Percentiles rank a stretch among this genome's conserved stretches.
Evolutionary conservation across 495 filamentous ascomycete genomes (phyloP).

Genomic region (Aspergillus nidulans): DNA sequence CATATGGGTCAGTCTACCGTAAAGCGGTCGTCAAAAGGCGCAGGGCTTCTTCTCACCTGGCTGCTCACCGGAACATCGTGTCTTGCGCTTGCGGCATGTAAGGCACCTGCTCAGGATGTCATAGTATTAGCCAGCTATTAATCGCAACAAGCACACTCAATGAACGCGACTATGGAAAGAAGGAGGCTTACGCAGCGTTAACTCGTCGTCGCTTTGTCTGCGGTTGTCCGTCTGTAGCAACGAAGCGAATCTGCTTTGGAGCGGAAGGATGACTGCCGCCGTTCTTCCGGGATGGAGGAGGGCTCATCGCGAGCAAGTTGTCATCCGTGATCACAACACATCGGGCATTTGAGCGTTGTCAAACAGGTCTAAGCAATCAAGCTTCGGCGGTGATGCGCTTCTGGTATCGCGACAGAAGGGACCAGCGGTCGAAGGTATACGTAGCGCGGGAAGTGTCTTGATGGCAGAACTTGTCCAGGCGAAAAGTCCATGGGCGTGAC

Average conservation of each 20-base stretch:
- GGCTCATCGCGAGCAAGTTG: constrained; percentile 44
- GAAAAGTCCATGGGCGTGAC: constrained; percentile 22
- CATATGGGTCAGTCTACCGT: background rate
- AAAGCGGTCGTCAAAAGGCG: background rate
- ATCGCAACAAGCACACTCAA: constrained; percentile 3
- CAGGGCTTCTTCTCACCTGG: constrained; percentile 37
- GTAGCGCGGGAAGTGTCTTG: constrained; percentile 13
- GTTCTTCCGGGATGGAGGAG: constrained; percentile 42
- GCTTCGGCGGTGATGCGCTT: constrained; percentile 6
- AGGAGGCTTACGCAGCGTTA: constrained; percentile 64
- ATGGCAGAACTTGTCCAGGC: constrained; percentile 13
- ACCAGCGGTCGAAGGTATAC: constrained; percentile 8
- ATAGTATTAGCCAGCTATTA: constrained; percentile 1
- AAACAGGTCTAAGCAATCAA: constrained; percentile 5
- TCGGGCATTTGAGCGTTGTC: constrained; percentile 25
- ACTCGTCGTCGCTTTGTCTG: constrained; percentile 77
- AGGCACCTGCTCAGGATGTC: constrained; percentile 51
- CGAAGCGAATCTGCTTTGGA: constrained; percentile 63
- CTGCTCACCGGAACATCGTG: constrained; percentile 74
- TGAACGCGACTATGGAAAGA: constrained; percentile 2
- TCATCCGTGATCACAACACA: constrained; percentile 41
- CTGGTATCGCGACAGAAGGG: constrained; percentile 12
- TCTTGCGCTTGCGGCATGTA: constrained; percentile 79
- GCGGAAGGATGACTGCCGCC: constrained; percentile 32
- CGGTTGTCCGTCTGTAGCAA: constrained; percentile 76